Evolutionary conservation across 306 rosid species (phyloP).

Genomic region (Vigna unguiculata): DNA sequence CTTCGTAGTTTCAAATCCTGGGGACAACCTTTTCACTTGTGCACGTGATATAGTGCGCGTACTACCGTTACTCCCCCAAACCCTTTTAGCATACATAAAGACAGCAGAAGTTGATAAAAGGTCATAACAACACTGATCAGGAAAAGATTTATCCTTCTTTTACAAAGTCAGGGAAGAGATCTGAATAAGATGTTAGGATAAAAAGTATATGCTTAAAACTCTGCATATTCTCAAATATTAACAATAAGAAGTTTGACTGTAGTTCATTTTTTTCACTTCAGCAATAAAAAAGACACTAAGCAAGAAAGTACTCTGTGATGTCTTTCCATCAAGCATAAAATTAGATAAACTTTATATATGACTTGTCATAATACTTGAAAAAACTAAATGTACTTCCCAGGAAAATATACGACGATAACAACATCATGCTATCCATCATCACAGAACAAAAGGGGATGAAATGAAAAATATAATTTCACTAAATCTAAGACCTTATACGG

Average conservation of each 20-base stretch:
- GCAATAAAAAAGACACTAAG: not conserved
- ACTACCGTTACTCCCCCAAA: not conserved
- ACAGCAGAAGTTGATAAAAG: not conserved
- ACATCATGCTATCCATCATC: constrained; percentile 1
- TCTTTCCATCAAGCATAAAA: not conserved
- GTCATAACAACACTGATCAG: not conserved
- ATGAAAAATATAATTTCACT: not conserved
- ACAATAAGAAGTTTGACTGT: not conserved
- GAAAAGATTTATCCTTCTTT: not conserved
- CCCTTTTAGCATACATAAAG: not conserved
- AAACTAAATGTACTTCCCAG: not conserved
- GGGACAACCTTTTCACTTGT: not conserved
- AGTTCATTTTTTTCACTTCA: constrained; percentile 4
- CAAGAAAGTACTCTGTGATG: not conserved
- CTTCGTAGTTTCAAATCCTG: not conserved
- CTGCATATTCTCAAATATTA: not conserved
- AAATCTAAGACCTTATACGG: not conserved
- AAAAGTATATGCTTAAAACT: not conserved
- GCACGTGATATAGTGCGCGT: not conserved
- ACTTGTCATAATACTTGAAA: not conserved
- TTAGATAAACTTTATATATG: not conserved
- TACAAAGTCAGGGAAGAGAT: not conserved
- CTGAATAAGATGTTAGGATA: not conserved
- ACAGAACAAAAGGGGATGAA: not conserved
- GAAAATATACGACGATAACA: constrained; percentile 15